phyloP scores from a whole-genome alignment of 2,329 filamentous ascomycete species.

The Cercospora beticola region DNA sequence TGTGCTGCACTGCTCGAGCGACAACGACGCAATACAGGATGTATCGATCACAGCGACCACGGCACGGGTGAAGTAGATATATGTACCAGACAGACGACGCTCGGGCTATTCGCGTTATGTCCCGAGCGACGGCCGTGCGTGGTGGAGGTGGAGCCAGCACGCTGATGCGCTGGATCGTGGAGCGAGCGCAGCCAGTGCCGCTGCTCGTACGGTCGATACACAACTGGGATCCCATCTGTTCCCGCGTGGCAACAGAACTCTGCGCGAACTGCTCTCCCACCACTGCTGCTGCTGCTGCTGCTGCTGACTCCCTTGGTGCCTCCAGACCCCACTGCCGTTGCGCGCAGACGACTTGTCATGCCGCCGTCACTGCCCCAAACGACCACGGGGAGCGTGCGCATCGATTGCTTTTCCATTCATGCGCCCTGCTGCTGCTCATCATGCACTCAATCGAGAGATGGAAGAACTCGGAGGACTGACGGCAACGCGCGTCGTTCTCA shows the following conservation, averaged over 20 bases:
- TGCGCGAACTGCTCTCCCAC: background rate
- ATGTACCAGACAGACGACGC: background rate
- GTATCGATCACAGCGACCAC: background rate
- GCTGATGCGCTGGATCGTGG: conserved; percentile 1
- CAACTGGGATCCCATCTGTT: conserved; percentile 3
- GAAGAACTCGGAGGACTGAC: background rate
- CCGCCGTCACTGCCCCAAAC: background rate
- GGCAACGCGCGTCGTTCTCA: background rate
- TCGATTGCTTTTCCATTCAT: background rate
- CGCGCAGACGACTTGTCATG: background rate
- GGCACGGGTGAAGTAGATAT: background rate
- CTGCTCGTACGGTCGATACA: background rate
- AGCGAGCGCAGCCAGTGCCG: background rate
- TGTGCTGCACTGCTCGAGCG: background rate
- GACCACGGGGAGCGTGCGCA: background rate
- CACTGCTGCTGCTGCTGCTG: background rate
- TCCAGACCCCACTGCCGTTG: too few relatives aligned
- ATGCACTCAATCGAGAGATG: background rate
- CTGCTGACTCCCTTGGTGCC: background rate
- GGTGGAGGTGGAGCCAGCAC: background rate
- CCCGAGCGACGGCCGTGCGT: background rate
- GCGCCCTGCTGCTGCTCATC: background rate
- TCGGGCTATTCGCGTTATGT: background rate
- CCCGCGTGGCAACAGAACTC: conserved; percentile 6
- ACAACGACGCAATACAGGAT: background rate